Evolutionary conservation across 495 filamentous ascomycete species (phyloP), one percentile per base, ranked within the genome.

Genomic region (Aspergillus saccharolyticus): DNA sequence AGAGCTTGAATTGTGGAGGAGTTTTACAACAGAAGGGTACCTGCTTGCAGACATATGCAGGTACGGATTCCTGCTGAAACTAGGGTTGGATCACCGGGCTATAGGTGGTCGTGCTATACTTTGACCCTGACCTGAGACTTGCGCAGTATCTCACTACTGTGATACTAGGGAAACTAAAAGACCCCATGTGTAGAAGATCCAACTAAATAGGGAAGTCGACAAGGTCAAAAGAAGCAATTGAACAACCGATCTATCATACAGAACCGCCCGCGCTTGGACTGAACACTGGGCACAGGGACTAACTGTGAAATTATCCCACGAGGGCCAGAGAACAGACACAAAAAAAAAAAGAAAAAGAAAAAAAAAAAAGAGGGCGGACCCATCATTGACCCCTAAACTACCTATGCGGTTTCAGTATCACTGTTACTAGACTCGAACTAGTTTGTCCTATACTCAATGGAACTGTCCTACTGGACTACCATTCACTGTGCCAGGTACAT

Each of bases 221-320:
- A 51, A 49, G 44, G 44, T 42, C 52, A 17, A 61, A 58, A 54
- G 47, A 42, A 61, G 55, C 45, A 52, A 59, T 6, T 42, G 42
- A 56, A 39, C 55, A 52, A 62, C 49, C 20, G 58, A 60, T 53
- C 25, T 9, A 28, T 28, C 25, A 28, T 3, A 28, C 39, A 24
- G 28, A 48, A 15, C 18, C 10, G 21, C 22, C 14, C 21, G n/a
- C 20, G 46, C 46, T 24, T 49, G 46, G 46, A 49, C 46, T 12
- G 42, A 45, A 30, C 42, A 28, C 20, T 47, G 44, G 45, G 5
- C 42, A 46, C 52, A 53, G 48, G 44, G 33, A 58, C 53, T 22
- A 58, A 42, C 20, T 30, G 20, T 17, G 20, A 25, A 15, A 53
- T 50, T 56, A 56, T 53, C 49, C 55, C 62, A 64, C 62, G 62